These are phyloP conservation scores for Dalbergia oliveri DNA, from an alignment of 306 rosid species.

Conservation along the genomic window DNA sequence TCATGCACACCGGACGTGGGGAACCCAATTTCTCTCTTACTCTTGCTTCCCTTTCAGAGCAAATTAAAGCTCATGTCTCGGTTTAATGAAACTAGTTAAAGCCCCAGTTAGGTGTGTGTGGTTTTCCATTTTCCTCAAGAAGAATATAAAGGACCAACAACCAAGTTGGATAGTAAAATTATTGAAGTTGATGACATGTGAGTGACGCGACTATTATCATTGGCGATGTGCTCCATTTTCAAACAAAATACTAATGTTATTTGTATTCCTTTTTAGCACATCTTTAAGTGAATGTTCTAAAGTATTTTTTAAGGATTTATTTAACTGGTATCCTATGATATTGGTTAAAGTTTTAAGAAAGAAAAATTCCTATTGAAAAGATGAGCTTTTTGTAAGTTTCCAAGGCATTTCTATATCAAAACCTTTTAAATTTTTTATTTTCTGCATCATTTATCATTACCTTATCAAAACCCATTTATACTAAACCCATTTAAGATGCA, in stretches of 20 bases:
- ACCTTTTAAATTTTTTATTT: no score
- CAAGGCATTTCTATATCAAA: no score
- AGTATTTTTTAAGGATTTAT: no score
- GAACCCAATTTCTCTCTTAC: not conserved
- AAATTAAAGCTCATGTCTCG: not conserved
- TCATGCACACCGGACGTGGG: slow-evolving; percentile 26
- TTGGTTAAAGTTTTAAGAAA: no score
- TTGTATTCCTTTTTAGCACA: no score
- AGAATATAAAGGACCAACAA: slow-evolving; percentile 28
- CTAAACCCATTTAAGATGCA: no score
- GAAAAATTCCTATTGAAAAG: no score
- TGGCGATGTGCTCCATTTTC: slow-evolving; percentile 31
- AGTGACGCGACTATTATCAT: slow-evolving; percentile 33
- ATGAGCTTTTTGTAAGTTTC: no score
- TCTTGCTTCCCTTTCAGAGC: not conserved
- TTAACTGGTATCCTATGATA: no score
- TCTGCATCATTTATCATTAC: no score
- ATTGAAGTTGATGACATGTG: slow-evolving; percentile 42
- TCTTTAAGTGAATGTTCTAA: no score
- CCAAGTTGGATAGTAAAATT: not conserved
- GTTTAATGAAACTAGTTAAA: slow-evolving; percentile 1
- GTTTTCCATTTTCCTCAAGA: slow-evolving; percentile 13
- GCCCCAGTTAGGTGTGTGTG: not conserved
- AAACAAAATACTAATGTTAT: not conserved
- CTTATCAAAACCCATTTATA: no score